Evolutionary conservation across 1,139 yeast species (phyloP).

Genomic region (Debaryomyces sp.): DNA sequence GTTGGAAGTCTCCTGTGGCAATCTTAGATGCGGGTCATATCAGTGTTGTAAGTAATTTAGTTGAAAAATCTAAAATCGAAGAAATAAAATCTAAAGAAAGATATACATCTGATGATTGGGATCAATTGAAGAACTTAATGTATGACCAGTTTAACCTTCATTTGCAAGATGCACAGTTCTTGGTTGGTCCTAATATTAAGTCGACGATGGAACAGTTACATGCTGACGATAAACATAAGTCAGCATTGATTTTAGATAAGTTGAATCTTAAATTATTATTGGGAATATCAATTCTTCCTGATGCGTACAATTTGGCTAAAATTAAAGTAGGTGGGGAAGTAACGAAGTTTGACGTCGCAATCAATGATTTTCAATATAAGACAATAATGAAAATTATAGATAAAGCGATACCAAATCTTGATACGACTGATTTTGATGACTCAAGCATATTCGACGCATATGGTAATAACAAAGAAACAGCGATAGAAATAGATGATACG

Average conservation of each 20-base stretch:
- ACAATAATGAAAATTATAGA: slow-evolving; percentile 79
- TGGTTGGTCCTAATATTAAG: slow-evolving; percentile 82
- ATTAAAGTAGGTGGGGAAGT: slow-evolving; percentile 77
- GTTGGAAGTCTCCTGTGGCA: slow-evolving; percentile 85
- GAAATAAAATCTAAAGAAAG: slow-evolving; percentile 70
- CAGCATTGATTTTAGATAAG: slow-evolving; percentile 71
- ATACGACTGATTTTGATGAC: slow-evolving; percentile 31
- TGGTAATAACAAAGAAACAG: slow-evolving; percentile 22
- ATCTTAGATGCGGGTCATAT: slow-evolving; percentile 96
- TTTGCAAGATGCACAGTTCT: slow-evolving; percentile 83
- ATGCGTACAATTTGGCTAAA: slow-evolving; percentile 72
- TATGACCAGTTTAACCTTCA: slow-evolving; percentile 82
- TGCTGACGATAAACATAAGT: slow-evolving; percentile 36
- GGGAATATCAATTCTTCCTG: slow-evolving; percentile 84
- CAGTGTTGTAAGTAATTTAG: slow-evolving; percentile 79
- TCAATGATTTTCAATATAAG: slow-evolving; percentile 90
- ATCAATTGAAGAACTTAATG: slow-evolving; percentile 72
- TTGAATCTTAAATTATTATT: slow-evolving; percentile 71
- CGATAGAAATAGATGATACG: slow-evolving; percentile 25
- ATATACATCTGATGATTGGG: slow-evolving; percentile 75
- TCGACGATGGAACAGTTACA: slow-evolving; percentile 75
- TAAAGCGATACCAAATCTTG: slow-evolving; percentile 66
- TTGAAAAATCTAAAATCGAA: slow-evolving; percentile 67
- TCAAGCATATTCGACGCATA: slow-evolving; percentile 40
- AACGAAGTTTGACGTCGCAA: slow-evolving; percentile 69